phyloP scores from a whole-genome alignment of 2,329 filamentous ascomycete genomes.

The Cladophialophora carrionii region DNA sequence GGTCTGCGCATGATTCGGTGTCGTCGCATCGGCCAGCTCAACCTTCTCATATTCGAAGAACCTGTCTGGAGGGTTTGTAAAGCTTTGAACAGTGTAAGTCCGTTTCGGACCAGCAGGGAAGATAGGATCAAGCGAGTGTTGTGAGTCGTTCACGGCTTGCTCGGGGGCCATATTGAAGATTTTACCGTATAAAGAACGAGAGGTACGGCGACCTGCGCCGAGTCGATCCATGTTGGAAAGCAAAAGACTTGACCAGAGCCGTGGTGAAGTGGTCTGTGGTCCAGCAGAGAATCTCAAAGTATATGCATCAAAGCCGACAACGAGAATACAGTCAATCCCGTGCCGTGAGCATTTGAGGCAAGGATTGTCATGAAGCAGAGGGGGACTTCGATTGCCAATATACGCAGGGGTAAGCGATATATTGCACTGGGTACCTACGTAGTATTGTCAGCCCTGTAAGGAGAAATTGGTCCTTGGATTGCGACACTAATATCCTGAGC shows the following conservation, averaged over 20 bases:
- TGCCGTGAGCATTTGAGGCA: not conserved
- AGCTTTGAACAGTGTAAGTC: conserved; percentile 16
- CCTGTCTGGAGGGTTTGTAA: conserved; percentile 16
- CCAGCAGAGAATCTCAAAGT: conserved; percentile 3
- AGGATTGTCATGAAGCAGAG: conserved; percentile 1
- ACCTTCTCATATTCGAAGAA: conserved; percentile 17
- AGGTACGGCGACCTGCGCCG: conserved; percentile 22
- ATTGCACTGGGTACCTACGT: no score
- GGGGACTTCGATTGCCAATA: conserved; percentile 1
- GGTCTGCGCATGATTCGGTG: conserved; percentile 10
- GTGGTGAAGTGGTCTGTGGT: not conserved
- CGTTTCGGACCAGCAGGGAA: conserved; percentile 4
- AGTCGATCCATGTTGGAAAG: conserved; percentile 17
- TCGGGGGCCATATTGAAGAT: conserved; percentile 17
- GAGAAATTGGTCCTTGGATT: conserved; percentile 5
- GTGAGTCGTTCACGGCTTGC: conserved; percentile 11
- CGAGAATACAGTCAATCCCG: not conserved
- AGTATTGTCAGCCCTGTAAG: conserved; percentile 3
- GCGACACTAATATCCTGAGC: conserved; percentile 5
- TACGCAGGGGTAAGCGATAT: not conserved
- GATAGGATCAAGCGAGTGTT: conserved; percentile 18
- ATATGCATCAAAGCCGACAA: conserved; percentile 5
- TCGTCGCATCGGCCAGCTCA: conserved; percentile 13
- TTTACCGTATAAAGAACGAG: conserved; percentile 25
- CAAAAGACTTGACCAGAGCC: conserved; percentile 4